Conservation (phyloP, 495 filamentous ascomycete genomes). For the Neurospora hispaniola region DNA sequence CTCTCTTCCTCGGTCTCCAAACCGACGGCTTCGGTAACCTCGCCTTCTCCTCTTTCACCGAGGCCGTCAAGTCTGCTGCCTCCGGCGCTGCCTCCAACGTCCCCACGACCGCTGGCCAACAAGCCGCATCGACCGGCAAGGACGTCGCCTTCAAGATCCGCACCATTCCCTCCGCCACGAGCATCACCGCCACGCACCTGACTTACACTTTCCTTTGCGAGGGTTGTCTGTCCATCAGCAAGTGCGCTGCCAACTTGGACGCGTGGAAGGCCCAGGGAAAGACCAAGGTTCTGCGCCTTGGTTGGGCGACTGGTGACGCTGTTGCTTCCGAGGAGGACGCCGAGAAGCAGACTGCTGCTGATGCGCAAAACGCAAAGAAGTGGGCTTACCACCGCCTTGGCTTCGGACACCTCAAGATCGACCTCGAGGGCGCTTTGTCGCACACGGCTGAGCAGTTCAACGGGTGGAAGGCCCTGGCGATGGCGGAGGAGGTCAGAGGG, state of each 20-base stretch:
- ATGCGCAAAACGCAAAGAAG: not conserved
- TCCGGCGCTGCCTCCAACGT: not conserved
- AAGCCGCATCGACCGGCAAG: conserved; percentile 9
- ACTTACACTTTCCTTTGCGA: conserved; percentile 19
- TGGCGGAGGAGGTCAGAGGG: not conserved
- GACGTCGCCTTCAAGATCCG: conserved; percentile 2
- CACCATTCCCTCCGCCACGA: conserved; percentile 7
- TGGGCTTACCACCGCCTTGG: not conserved
- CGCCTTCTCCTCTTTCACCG: conserved; percentile 7
- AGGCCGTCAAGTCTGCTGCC: not conserved
- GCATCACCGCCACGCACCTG: conserved; percentile 8
- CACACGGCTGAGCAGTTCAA: not conserved
- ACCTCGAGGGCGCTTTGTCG: not conserved
- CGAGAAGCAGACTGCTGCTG: not conserved
- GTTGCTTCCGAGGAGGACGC: not conserved
- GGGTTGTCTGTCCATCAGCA: conserved; percentile 8
- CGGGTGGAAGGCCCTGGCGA: not conserved
- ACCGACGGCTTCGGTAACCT: conserved; percentile 10
- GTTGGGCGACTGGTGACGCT: not conserved
- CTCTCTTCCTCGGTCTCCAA: conserved; percentile 12
- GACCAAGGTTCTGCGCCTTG: not conserved
- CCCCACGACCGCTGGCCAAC: not conserved
- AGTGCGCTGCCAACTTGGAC: not conserved
- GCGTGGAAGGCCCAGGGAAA: not conserved
- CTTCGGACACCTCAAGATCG: not conserved